phyloP scores from a whole-genome alignment of 768 basidiomycete genomes.

The Pluteus cervinus region DNA sequence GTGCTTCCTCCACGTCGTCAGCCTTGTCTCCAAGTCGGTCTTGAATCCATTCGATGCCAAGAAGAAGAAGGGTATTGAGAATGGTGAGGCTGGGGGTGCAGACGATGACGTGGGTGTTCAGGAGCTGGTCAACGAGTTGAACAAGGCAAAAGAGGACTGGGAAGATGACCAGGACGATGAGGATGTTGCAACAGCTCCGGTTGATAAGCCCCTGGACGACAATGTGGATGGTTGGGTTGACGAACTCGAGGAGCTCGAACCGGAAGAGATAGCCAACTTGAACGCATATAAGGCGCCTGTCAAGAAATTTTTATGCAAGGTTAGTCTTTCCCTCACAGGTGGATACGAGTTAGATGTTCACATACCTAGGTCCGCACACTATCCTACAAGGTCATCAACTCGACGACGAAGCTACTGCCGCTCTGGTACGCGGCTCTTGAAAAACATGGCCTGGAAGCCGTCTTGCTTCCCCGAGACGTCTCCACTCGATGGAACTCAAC shows the following conservation, averaged over 20 bases:
- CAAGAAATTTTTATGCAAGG: constrained; percentile 16
- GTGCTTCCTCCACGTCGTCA: constrained; percentile 31
- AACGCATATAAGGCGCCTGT: constrained; percentile 10
- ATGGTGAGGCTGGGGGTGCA: not conserved
- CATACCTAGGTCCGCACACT: constrained; percentile 12
- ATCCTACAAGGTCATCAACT: constrained; percentile 4
- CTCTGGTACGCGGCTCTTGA: constrained; percentile 4
- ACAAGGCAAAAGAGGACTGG: not conserved
- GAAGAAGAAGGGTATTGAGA: constrained; percentile 1
- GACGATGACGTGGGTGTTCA: too few relatives aligned
- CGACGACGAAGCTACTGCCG: not conserved
- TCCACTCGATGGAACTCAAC: constrained; percentile 29
- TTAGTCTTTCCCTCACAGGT: constrained; percentile 3
- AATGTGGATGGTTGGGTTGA: not conserved
- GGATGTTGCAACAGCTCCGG: not conserved
- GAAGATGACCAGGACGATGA: not conserved
- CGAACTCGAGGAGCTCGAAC: constrained; percentile 4
- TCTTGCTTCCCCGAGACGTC: constrained; percentile 24
- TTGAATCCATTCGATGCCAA: constrained; percentile 24
- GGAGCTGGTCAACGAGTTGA: too few relatives aligned
- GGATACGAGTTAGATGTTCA: constrained; percentile 2
- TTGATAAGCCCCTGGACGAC: too few relatives aligned
- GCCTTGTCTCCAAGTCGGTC: constrained; percentile 24
- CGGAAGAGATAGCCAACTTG: constrained; percentile 7
- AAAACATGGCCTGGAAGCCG: constrained; percentile 3